A percentile compares a stretch with the other conserved stretches of the same genome.
These are phyloP conservation scores for Myriosclerotinia scirpicola DNA, from an alignment of 2,329 filamentous ascomycete genomes.

Conservation along the genomic window DNA sequence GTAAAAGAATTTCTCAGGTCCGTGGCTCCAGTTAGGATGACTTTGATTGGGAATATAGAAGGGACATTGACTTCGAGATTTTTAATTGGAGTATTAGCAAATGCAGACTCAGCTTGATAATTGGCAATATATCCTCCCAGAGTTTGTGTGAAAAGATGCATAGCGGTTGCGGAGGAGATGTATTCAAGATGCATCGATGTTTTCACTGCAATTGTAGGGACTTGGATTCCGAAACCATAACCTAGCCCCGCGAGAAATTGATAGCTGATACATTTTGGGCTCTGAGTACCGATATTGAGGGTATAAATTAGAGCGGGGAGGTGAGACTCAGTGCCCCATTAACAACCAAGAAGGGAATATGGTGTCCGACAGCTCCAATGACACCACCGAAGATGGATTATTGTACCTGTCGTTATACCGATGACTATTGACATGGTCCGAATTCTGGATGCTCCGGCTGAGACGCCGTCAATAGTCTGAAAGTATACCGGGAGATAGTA, in stretches of 20 bases:
- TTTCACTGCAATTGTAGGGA: not conserved
- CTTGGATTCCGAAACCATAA: not conserved
- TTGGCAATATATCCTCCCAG: no score
- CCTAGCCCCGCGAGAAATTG: not conserved
- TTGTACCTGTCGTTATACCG: not conserved
- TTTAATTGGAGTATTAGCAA: not conserved
- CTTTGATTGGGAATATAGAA: not conserved
- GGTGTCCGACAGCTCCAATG: not conserved
- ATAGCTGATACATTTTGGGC: not conserved
- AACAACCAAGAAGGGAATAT: not conserved
- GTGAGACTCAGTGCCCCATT: not conserved
- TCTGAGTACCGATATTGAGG: not conserved
- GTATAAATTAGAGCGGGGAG: not conserved
- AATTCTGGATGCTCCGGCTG: slow-evolving; percentile 41
- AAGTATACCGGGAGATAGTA: slow-evolving; percentile 48
- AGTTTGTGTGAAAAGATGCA: not conserved
- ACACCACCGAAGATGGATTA: not conserved
- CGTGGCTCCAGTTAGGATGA: no score
- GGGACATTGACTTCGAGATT: not conserved
- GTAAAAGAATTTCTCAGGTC: not conserved
- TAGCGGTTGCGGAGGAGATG: not conserved
- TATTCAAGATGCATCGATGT: not conserved
- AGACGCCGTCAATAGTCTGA: slow-evolving; percentile 46
- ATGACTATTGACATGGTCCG: slow-evolving; percentile 42
- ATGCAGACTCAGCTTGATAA: not conserved